Conservation (phyloP, 2,329 filamentous ascomycete genomes). For the Blumeria graminis region DNA sequence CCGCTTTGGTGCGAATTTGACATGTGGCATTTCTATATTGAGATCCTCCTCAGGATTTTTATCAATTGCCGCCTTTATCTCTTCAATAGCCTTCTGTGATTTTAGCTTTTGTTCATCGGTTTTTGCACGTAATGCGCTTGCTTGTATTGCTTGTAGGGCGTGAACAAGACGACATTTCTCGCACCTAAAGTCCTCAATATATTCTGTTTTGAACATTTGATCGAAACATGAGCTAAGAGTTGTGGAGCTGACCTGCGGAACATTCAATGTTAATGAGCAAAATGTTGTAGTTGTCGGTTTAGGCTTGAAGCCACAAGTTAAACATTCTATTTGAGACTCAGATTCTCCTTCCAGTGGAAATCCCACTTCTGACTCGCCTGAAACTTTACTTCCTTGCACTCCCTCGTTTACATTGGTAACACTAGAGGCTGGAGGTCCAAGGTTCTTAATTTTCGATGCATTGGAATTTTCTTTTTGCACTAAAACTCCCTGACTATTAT, state of each 20-base stretch:
- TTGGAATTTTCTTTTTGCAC: background rate
- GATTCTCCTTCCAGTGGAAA: conserved; percentile 84
- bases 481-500: background rate
- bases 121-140: conserved; percentile 29
- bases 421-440: background rate
- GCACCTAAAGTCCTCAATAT: conserved; percentile 92
- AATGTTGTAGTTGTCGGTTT: conserved; percentile 66
- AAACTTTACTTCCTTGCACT: background rate
- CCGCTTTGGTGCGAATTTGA: conserved; percentile 50
- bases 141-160: conserved; percentile 38
- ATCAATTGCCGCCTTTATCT: conserved; percentile 45
- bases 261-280: conserved; percentile 75
- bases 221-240: conserved; percentile 78
- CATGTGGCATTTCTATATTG: conserved; percentile 50
- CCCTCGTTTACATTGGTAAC: background rate
- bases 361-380: conserved; percentile 30
- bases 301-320: conserved; percentile 73
- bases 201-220: conserved; percentile 78
- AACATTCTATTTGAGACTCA: conserved; percentile 87
- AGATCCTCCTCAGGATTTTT: conserved; percentile 60
- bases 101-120: conserved; percentile 25
- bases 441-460: background rate
- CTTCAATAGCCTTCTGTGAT: conserved; percentile 34
- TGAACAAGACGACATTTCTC: conserved; percentile 77
- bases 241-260: conserved; percentile 61